phyloP scores from a whole-genome alignment of 495 filamentous ascomycete genomes.

The Podospora bellae-mahoneyi region DNA sequence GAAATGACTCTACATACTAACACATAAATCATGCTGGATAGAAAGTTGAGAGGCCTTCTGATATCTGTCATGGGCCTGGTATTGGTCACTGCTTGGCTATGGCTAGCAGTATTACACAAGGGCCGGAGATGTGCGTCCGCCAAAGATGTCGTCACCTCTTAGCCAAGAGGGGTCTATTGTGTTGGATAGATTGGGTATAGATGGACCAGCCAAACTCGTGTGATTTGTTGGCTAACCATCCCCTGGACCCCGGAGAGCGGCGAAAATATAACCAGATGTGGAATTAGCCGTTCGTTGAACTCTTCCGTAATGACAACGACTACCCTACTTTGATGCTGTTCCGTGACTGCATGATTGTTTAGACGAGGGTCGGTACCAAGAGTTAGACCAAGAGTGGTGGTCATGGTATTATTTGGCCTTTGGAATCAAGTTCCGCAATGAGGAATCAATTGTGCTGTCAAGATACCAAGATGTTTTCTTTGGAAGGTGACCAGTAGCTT shows the following conservation, averaged over 20 bases:
- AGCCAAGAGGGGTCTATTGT: not conserved
- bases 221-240: not conserved
- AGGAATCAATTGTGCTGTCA: not conserved
- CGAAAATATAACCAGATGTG: not conserved
- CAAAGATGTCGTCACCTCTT: not conserved
- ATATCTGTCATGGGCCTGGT: no score
- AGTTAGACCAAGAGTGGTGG: no score
- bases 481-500: not conserved
- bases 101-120: not conserved
- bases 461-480: not conserved
- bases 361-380: no score
- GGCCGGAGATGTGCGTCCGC: slow-evolving; percentile 1
- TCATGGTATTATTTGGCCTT: no score
- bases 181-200: not conserved
- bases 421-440: not conserved
- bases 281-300: not conserved
- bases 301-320: no score
- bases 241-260: not conserved
- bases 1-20: no score
- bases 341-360: no score
- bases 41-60: no score
- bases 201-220: not conserved
- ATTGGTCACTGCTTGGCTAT: not conserved
- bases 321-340: no score
- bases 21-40: no score